Conservation (phyloP, 768 basidiomycete genomes). For the Pleurotus citrinopileatus region DNA sequence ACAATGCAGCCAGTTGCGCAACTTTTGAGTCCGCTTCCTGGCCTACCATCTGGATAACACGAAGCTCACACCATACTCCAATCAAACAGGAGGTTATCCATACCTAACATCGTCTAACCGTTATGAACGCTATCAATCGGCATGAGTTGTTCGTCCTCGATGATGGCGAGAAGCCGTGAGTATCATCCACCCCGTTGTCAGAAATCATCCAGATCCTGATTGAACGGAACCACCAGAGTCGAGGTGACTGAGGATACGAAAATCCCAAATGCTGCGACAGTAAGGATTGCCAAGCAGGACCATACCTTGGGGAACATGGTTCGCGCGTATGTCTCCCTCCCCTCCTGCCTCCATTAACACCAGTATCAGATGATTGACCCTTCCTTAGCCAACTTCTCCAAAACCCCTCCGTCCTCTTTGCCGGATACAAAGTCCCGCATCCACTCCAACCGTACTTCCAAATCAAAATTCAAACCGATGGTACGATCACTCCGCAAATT, state of each 20-base stretch:
- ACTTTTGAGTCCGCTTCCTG: too few relatives aligned
- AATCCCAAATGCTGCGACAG: conserved; percentile 95
- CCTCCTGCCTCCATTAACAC: conserved; percentile 1
- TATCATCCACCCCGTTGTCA: conserved; percentile 19
- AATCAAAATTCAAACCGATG: conserved; percentile 95
- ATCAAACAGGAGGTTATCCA: too few relatives aligned
- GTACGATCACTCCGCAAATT: conserved; percentile 74
- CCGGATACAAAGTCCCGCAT: conserved; percentile 97
- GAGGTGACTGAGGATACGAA: conserved; percentile 94
- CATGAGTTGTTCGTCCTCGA: conserved; percentile 90
- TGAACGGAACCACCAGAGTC: conserved; percentile 52
- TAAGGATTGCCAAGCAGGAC: conserved; percentile 94
- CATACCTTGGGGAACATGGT: conserved; percentile 97
- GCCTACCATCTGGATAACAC: not conserved
- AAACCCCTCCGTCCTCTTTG: conserved; percentile 88
- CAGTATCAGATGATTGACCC: not conserved
- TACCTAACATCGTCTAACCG: too few relatives aligned
- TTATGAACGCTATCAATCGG: conserved; percentile 97
- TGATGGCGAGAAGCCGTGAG: conserved; percentile 92
- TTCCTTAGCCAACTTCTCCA: conserved; percentile 77
- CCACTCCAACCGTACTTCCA: conserved; percentile 93
- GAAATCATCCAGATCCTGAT: not conserved
- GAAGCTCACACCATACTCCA: not conserved
- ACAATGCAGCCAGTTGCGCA: not conserved
- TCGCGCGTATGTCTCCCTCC: conserved; percentile 65